Evolutionary conservation across 176 grass and related monocot species (phyloP).

Genomic region (Avena sativa): DNA sequence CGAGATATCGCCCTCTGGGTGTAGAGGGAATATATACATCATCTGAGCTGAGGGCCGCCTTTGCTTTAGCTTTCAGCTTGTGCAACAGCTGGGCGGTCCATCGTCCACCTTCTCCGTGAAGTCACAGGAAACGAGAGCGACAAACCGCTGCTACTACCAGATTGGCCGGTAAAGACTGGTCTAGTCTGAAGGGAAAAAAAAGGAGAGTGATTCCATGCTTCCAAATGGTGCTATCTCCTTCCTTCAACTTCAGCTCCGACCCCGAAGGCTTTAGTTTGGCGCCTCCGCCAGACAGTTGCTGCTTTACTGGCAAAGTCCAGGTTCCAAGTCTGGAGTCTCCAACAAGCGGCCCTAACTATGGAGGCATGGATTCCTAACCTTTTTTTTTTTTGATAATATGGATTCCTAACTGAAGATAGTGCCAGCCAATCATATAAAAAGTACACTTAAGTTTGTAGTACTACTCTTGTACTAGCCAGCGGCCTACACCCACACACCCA

Average conservation of each 20-base stretch:
- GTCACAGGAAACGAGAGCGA: conserved; percentile 4
- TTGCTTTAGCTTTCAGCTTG: conserved; percentile 46
- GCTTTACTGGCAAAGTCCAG: background rate
- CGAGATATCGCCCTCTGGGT: no score
- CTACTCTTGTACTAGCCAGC: background rate
- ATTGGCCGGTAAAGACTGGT: background rate
- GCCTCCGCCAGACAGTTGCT: background rate
- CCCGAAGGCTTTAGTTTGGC: background rate
- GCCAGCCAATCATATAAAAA: background rate
- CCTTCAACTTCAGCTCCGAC: no score
- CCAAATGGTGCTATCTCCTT: background rate
- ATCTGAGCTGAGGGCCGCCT: background rate
- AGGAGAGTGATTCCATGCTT: background rate
- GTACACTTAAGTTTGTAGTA: background rate
- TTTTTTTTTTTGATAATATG: no score
- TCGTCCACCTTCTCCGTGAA: conserved; percentile 10
- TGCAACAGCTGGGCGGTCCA: background rate
- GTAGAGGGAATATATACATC: background rate
- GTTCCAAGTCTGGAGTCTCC: background rate
- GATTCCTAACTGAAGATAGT: background rate
- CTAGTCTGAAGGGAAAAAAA: background rate
- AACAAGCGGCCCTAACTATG: no score
- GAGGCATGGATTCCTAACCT: background rate
- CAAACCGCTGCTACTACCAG: background rate
- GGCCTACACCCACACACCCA: background rate